Conservation (phyloP, 2,329 filamentous ascomycete genomes). For the Cladophialophora exuberans region DNA sequence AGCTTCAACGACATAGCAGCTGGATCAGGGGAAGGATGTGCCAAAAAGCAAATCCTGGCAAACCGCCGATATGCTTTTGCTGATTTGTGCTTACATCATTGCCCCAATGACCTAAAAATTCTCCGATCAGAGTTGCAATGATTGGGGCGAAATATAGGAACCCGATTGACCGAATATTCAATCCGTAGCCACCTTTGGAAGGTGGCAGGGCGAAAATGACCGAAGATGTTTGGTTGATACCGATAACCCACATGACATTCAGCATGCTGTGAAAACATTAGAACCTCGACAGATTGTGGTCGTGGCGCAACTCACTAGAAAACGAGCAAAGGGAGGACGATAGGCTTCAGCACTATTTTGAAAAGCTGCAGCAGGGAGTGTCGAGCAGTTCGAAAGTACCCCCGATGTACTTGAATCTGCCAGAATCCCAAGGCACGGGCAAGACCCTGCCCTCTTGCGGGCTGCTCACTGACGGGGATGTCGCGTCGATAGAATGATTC, state of each 20-base stretch:
- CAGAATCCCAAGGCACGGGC: constrained; percentile 35
- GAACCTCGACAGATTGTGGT: too few species aligned
- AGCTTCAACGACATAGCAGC: too few species aligned
- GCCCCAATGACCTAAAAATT: constrained; percentile 39
- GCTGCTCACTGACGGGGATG: constrained; percentile 19
- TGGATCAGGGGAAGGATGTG: background rate
- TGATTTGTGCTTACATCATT: constrained; percentile 34
- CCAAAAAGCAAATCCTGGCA: background rate
- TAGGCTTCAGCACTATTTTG: constrained; percentile 41
- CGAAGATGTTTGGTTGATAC: constrained; percentile 59
- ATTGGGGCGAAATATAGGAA: constrained; percentile 39
- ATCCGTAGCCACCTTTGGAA: constrained; percentile 43
- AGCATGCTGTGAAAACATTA: too few species aligned
- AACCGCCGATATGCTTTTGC: too few species aligned
- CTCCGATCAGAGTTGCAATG: constrained; percentile 43
- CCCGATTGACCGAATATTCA: constrained; percentile 53
- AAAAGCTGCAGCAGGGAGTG: constrained; percentile 39
- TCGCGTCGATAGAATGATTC: constrained; percentile 44
- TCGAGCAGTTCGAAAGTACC: constrained; percentile 37
- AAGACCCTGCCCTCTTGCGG: constrained; percentile 32
- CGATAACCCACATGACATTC: constrained; percentile 45
- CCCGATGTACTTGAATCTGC: constrained; percentile 22
- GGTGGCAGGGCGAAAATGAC: constrained; percentile 52
- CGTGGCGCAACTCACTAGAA: constrained; percentile 37
- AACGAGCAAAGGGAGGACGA: constrained; percentile 38